Conservation (phyloP, 176 grass and related monocot genomes). For the Areca catechu region DNA sequence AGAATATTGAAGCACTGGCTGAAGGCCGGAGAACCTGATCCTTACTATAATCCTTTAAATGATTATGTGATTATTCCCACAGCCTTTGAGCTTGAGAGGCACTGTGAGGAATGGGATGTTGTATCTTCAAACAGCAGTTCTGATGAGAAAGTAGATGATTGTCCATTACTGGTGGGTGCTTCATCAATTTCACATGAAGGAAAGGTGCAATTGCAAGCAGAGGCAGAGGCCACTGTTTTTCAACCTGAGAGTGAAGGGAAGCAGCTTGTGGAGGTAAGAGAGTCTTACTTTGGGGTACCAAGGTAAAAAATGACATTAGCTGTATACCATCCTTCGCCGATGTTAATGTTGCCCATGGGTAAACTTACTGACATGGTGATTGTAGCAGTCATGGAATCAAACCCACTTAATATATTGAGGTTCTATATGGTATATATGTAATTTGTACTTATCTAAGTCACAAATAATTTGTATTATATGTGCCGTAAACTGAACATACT, state of each 20-base stretch:
- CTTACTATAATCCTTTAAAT: conserved; percentile 72
- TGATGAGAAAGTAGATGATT: conserved; percentile 20
- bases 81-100: conserved; percentile 39
- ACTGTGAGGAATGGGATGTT: conserved; percentile 58
- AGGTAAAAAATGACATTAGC: conserved; percentile 18
- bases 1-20: conserved; percentile 80
- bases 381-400: not conserved
- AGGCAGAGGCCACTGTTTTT: conserved; percentile 38
- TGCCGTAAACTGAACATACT: too few relatives aligned
- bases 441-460: too few relatives aligned
- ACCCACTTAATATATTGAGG: too few relatives aligned
- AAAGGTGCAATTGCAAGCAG: conserved; percentile 20
- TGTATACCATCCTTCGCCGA: not conserved
- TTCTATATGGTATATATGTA: too few relatives aligned
- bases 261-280: conserved; percentile 46
- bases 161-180: conserved; percentile 38
- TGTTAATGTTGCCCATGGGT: too few relatives aligned
- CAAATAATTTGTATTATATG: too few relatives aligned
- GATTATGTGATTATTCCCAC: conserved; percentile 84
- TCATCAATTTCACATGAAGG: conserved; percentile 30
- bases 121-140: conserved; percentile 15
- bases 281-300: conserved; percentile 29
- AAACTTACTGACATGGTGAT: too few relatives aligned
- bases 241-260: conserved; percentile 36
- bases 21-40: conserved; percentile 55